Conservation (phyloP, 352 stramenopile species). For the Globisporangium acanthophoron region DNA sequence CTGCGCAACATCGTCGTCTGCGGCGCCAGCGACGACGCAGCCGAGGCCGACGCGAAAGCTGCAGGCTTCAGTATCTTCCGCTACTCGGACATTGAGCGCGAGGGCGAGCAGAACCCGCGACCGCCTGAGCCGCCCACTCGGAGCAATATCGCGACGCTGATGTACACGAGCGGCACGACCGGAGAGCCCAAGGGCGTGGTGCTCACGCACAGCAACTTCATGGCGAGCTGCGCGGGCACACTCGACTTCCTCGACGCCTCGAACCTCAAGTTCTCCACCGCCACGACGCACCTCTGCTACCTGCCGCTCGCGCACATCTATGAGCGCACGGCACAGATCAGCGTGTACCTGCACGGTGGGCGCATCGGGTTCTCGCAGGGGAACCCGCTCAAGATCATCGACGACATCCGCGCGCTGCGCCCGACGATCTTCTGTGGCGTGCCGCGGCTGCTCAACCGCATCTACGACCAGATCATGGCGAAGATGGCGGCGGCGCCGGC, state of each 20-base stretch:
- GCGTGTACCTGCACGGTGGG: slow-evolving; percentile 65
- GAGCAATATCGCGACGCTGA: slow-evolving; percentile 90
- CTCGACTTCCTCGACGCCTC: slow-evolving; percentile 36
- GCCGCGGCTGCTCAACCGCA: slow-evolving; percentile 94
- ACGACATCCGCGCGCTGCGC: slow-evolving; percentile 88
- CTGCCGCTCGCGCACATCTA: slow-evolving; percentile 96
- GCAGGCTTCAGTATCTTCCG: slow-evolving; percentile 34
- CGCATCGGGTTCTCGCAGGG: slow-evolving; percentile 93
- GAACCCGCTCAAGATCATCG: slow-evolving; percentile 85
- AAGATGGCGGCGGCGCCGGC: slow-evolving; percentile 60
- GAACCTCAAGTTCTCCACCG: slow-evolving; percentile 19
- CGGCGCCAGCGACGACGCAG: slow-evolving; percentile 26
- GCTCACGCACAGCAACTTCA: slow-evolving; percentile 86
- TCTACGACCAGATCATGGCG: slow-evolving; percentile 92
- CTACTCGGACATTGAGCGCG: slow-evolving; percentile 32
- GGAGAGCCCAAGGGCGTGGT: slow-evolving; percentile 95
- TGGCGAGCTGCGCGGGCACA: slow-evolving; percentile 23
- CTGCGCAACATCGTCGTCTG: slow-evolving; percentile 45
- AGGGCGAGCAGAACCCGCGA: slow-evolving; percentile 26
- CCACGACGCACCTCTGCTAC: slow-evolving; percentile 93
- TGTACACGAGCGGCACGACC: slow-evolving; percentile 95
- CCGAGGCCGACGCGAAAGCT: slow-evolving; percentile 24
- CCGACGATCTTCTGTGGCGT: slow-evolving; percentile 92
- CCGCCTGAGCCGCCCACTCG: slow-evolving; percentile 24
- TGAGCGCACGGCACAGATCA: slow-evolving; percentile 70